A percentile compares a stretch with the other conserved stretches of the same genome.
Conservation (phyloP, 2,329 filamentous ascomycete species). For the Xylaria sp. region DNA sequence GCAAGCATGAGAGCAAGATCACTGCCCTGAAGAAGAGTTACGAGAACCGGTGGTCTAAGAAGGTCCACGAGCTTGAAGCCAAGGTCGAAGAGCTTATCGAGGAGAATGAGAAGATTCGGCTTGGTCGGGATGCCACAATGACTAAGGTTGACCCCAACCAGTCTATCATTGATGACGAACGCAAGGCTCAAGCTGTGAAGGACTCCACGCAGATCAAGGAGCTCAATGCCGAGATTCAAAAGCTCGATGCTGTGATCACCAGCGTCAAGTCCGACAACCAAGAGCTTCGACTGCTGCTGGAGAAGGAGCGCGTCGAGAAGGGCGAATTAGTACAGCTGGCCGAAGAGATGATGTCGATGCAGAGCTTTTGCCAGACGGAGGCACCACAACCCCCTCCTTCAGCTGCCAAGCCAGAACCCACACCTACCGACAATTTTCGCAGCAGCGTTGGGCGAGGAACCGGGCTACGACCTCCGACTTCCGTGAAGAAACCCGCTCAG, state of each 20-base stretch:
- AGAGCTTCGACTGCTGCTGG: constrained; percentile 71
- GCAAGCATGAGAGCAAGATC: constrained; percentile 97
- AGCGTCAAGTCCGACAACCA: constrained; percentile 77
- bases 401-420: constrained; percentile 21
- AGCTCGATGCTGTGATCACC: constrained; percentile 77
- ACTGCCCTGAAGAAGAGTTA: constrained; percentile 86
- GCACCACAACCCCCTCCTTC: constrained; percentile 36
- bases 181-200: constrained; percentile 64
- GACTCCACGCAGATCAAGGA: constrained; percentile 75
- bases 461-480: constrained; percentile 70
- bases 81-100: constrained; percentile 75
- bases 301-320: constrained; percentile 83
- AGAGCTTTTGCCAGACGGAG: constrained; percentile 57
- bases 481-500: constrained; percentile 55
- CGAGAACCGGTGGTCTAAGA: constrained; percentile 90
- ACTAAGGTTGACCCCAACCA: constrained; percentile 65
- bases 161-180: constrained; percentile 61
- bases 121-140: constrained; percentile 73
- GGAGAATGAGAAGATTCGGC: constrained; percentile 80
- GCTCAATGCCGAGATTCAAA: constrained; percentile 78
- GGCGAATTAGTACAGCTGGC: constrained; percentile 83
- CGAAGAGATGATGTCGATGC: constrained; percentile 84
- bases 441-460: constrained; percentile 66
- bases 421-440: constrained; percentile 57
- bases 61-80: constrained; percentile 79